Conservation (phyloP, 768 basidiomycete genomes). For the Xanthoconium purpureum region DNA sequence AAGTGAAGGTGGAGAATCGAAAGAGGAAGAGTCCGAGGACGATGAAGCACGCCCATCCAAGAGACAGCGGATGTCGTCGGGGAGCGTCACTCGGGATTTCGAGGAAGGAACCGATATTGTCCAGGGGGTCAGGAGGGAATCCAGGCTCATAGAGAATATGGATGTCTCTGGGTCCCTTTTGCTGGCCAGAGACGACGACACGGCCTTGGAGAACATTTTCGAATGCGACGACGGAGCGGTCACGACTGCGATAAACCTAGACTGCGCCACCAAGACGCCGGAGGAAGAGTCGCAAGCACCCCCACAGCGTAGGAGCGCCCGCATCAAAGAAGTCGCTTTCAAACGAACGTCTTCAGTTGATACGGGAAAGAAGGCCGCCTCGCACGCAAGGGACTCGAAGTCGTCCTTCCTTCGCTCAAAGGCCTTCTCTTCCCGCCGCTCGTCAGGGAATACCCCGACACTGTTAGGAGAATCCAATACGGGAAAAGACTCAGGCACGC, state of each 20-base stretch:
- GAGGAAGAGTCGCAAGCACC: not conserved
- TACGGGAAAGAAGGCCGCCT: not conserved
- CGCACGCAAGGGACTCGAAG: not conserved
- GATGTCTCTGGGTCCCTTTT: conserved; percentile 27
- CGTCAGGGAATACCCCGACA: not conserved
- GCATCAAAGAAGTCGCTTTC: conserved; percentile 15
- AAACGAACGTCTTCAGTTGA: conserved; percentile 11
- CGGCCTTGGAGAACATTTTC: not conserved
- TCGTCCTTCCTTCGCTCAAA: conserved; percentile 13
- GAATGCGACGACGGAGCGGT: not conserved
- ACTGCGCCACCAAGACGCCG: not conserved
- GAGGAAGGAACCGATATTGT: not conserved
- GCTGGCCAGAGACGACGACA: conserved; percentile 8
- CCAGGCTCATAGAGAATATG: conserved; percentile 27
- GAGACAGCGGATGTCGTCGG: conserved; percentile 15
- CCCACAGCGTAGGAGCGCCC: conserved; percentile 23
- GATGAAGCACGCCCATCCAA: conserved; percentile 18
- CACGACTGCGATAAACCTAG: not conserved
- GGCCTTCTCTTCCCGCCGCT: conserved; percentile 1
- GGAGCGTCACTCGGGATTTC: not conserved
- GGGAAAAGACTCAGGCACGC: not conserved
- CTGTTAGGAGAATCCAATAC: not conserved
- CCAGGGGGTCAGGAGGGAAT: conserved; percentile 3
- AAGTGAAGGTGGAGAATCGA: conserved; percentile 19
- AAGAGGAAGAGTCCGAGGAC: conserved; percentile 6